Evolutionary conservation across 495 filamentous ascomycete species (phyloP).

Genomic region (Cudoniella acicularis): DNA sequence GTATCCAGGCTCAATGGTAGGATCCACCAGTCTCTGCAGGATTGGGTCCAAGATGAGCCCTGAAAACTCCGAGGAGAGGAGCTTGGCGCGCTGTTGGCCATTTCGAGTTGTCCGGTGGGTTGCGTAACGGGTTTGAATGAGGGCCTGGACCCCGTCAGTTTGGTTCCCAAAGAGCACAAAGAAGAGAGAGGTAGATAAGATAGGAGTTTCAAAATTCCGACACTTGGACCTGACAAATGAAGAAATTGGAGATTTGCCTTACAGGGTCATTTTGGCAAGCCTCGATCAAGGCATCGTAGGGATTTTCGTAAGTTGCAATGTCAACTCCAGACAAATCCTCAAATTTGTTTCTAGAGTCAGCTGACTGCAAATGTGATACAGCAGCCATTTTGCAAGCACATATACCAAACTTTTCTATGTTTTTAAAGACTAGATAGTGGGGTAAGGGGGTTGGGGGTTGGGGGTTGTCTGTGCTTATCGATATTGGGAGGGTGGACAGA

Average conservation of each 20-base stretch:
- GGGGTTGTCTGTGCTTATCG: too few species aligned
- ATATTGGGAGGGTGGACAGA: too few species aligned
- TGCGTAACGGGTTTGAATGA: constrained; percentile 70
- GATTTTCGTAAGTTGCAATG: constrained; percentile 53
- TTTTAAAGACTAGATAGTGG: neutral
- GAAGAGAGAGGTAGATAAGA: neutral
- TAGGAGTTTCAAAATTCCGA: too few species aligned
- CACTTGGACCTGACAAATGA: too few species aligned
- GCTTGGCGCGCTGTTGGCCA: constrained; percentile 60
- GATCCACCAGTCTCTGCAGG: constrained; percentile 61
- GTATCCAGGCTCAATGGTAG: constrained; percentile 58
- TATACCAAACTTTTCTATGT: too few species aligned
- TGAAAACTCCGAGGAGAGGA: constrained; percentile 62
- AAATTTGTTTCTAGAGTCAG: constrained; percentile 48
- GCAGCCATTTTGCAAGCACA: constrained; percentile 37
- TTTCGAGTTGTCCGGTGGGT: constrained; percentile 72
- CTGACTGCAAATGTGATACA: constrained; percentile 27
- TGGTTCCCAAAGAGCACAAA: neutral
- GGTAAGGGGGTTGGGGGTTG: neutral
- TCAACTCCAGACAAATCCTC: constrained; percentile 53
- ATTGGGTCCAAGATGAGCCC: constrained; percentile 74
- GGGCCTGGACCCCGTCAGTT: constrained; percentile 38
- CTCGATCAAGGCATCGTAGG: constrained; percentile 71
- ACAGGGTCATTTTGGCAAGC: constrained; percentile 54
- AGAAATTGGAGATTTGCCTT: constrained; percentile 30